Evolutionary conservation across 2,329 filamentous ascomycete genomes (phyloP).

Genomic region (Aspergillus sp.): DNA sequence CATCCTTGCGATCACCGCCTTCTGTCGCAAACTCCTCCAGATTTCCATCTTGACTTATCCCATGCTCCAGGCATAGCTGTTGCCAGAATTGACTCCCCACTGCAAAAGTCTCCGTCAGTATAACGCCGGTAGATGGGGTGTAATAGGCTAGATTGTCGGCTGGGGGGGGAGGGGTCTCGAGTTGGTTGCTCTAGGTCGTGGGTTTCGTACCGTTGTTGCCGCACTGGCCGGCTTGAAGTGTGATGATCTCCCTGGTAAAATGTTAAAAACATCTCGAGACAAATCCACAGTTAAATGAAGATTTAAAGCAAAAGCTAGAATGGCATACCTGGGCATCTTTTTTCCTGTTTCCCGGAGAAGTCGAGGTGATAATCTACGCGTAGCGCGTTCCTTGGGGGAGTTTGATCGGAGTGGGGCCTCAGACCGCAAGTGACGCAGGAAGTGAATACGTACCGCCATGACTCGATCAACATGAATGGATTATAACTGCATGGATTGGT

Average conservation of each 20-base stretch:
- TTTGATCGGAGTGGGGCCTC: conserved; percentile 21
- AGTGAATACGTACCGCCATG: background rate
- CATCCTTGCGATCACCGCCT: conserved; percentile 95
- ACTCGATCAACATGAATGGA: background rate
- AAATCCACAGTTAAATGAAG: background rate
- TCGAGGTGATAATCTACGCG: conserved; percentile 32
- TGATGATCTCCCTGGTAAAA: conserved; percentile 85
- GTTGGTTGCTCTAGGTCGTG: conserved; percentile 19
- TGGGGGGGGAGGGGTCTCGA: conserved; percentile 13
- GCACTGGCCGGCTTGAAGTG: conserved; percentile 97
- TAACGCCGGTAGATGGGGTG: conserved; percentile 2
- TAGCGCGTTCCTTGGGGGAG: conserved; percentile 31
- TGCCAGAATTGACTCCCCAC: conserved; percentile 99
- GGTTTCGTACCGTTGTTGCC: conserved; percentile 86
- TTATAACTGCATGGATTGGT: background rate
- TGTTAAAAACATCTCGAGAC: conserved; percentile 7
- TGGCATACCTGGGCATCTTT: conserved; percentile 40
- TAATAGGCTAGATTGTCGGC: background rate
- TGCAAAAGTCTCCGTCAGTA: conserved; percentile 45
- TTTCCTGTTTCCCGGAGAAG: conserved; percentile 27
- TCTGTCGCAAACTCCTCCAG: conserved; percentile 97
- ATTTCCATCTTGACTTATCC: conserved; percentile 96
- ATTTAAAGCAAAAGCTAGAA: background rate
- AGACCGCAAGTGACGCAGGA: conserved; percentile 18
- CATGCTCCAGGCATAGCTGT: conserved; percentile 95